Base-by-base conservation (phyloP, 2,329 filamentous ascomycete species). In the Aspergillus ruber region DNA sequence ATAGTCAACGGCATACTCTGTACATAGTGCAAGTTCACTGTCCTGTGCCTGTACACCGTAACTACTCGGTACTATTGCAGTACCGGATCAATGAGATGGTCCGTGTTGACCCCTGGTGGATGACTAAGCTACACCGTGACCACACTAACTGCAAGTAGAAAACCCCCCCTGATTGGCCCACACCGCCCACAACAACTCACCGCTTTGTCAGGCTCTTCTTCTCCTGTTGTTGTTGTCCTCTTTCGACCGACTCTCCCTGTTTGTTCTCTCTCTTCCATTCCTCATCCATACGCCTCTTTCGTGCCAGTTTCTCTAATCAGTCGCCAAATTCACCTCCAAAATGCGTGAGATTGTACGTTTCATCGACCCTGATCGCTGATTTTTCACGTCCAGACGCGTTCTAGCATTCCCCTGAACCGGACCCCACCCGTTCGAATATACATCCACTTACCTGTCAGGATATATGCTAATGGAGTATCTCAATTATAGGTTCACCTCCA, bases 401-500 rank as follows among this genome's bases (percentile, higher is more conserved):
- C 59, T 51, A 44, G 42, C 50, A 46, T 50, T 54, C 59, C 58
- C 54, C 44, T 43, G 53, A 55, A 60, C 63, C 60, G 59, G 65
- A 61, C 65, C 62, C 65, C 63, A 64, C 62, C 51, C 32, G 55
- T 62, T 62, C 58, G 54, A 55, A 53, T 45, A 48, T 38, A 40
- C 39, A 29, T 29, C 25, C 10, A 29, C 25, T 12, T 29, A 29
- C 25, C 10, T 4, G 25, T 12, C 25, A 29, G 1, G 45, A 48
- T 45, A 42, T 47, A 51, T 62, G 61, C 68, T 68, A 57, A 63
- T 52, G 43, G 36, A 35, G 39, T 46, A 2, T 73, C 66, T 67
- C 64, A 59, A 58, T 57, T 58, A 80, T 70, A 97, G 91, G 91
- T 97, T 78, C 93, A 98, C 79, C 90, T 98, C 67, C 93, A 98